Conservation (phyloP, 2,329 filamentous ascomycete species). For the Botrytis medusae region DNA sequence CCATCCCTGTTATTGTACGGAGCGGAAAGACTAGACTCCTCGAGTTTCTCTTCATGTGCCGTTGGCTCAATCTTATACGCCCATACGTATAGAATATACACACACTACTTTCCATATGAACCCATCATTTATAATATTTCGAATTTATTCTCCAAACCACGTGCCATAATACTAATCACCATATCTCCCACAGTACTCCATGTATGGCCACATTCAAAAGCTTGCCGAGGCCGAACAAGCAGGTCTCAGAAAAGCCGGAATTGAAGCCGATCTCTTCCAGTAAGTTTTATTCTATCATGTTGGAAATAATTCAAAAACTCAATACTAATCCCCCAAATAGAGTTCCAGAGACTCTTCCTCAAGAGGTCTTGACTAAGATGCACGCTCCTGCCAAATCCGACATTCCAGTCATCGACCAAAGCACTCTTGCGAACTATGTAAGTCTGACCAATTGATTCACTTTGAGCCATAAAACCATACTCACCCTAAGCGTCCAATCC, state of each 20-base stretch:
- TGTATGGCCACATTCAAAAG: conserved; percentile 86
- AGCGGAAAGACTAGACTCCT: too few relatives aligned
- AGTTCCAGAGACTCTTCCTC: conserved; percentile 79
- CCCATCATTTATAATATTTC: not conserved
- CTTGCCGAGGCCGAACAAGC: conserved; percentile 87
- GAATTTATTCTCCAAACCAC: not conserved
- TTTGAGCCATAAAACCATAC: not conserved
- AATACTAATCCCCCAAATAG: not conserved
- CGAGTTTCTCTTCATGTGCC: not conserved
- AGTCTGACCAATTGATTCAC: not conserved
- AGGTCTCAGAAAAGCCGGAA: conserved; percentile 86
- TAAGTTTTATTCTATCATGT: conserved; percentile 18
- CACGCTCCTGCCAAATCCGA: conserved; percentile 76
- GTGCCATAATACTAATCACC: conserved; percentile 1
- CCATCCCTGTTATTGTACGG: not conserved
- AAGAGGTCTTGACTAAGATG: conserved; percentile 88
- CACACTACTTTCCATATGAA: not conserved
- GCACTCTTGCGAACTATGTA: conserved; percentile 63
- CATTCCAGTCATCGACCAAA: conserved; percentile 61
- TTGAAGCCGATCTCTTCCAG: conserved; percentile 69
- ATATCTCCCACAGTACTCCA: conserved; percentile 67
- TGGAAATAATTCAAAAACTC: not conserved
- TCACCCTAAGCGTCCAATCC: not conserved
- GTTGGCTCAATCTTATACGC: not conserved
- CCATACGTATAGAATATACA: not conserved